A percentile compares a stretch with the other conserved stretches of the same genome.
Conservation (phyloP, 164 flowering plant genomes). For the Nelumbo lutea region DNA sequence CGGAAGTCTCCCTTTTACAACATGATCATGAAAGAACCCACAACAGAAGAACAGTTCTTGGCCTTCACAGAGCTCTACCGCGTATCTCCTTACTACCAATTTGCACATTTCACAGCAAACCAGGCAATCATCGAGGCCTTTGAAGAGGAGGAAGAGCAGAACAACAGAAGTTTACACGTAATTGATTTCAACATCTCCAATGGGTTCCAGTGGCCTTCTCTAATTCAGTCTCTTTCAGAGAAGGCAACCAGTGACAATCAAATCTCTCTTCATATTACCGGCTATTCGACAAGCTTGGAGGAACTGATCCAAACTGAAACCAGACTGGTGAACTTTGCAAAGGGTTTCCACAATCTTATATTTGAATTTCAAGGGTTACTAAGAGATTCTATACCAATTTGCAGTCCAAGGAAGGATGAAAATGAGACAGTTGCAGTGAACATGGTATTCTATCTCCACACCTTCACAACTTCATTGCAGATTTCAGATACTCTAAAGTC, state of each 20-base stretch:
- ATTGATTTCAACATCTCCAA: constrained; percentile 63
- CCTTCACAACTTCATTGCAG: constrained; percentile 23
- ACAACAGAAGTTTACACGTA: constrained; percentile 45
- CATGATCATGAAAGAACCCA: constrained; percentile 52
- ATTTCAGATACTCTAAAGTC: constrained; percentile 43
- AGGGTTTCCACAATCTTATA: constrained; percentile 36
- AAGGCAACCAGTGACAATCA: constrained; percentile 32
- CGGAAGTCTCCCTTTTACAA: constrained; percentile 50
- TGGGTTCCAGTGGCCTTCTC: constrained; percentile 85
- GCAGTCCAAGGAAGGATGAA: constrained; percentile 19
- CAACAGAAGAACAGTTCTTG: constrained; percentile 44
- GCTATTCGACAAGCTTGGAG: constrained; percentile 43
- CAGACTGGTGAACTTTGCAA: constrained; percentile 53
- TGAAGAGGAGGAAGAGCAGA: constrained; percentile 40
- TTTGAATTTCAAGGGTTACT: constrained; percentile 58
- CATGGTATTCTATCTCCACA: constrained; percentile 43
- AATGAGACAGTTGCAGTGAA: constrained; percentile 64
- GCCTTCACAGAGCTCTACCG: constrained; percentile 53
- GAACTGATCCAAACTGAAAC: constrained; percentile 55
- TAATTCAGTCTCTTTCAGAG: constrained; percentile 70
- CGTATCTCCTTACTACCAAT: constrained; percentile 64
- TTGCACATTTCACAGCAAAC: constrained; percentile 80
- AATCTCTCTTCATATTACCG: constrained; percentile 47
- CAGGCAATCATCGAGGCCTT: constrained; percentile 68
- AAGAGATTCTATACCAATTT: constrained; percentile 30